These are phyloP conservation scores for Prunus mume DNA, from an alignment of 306 rosid species.

Conservation along the genomic window DNA sequence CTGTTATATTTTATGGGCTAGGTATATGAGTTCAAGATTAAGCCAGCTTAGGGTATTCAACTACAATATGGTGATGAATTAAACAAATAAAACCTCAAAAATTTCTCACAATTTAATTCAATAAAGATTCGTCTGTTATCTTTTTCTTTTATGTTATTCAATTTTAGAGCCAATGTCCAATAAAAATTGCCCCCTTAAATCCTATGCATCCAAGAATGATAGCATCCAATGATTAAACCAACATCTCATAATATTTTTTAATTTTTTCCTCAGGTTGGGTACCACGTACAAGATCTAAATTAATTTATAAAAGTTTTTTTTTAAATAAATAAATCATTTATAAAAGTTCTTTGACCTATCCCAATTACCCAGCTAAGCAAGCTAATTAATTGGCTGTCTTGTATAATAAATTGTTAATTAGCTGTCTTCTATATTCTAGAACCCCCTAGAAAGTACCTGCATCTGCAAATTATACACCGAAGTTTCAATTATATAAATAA, in stretches of 20 bases:
- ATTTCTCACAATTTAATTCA: background rate
- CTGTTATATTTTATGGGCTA: background rate
- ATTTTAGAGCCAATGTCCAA: background rate
- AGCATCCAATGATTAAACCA: slow-evolving; percentile 13
- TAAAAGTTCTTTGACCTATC: background rate
- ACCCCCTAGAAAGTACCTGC: background rate
- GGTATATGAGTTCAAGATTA: background rate
- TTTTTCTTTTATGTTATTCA: background rate
- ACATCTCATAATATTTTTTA: background rate
- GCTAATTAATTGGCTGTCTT: background rate
- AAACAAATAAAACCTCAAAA: background rate
- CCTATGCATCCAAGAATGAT: background rate
- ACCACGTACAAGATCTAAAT: background rate
- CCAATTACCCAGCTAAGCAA: background rate
- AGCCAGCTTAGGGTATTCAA: background rate
- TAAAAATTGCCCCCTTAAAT: background rate
- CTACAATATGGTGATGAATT: background rate
- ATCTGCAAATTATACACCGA: background rate
- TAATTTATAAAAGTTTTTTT: too few relatives aligned
- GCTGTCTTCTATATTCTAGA: slow-evolving; percentile 13
- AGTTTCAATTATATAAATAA: slow-evolving; percentile 1
- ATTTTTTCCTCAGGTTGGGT: slow-evolving; percentile 1
- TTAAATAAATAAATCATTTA: background rate
- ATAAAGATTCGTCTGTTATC: slow-evolving; percentile 7
- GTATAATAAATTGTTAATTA: background rate